Base-by-base conservation (phyloP, 306 rosid species). In the Gillenia trifoliata region DNA sequence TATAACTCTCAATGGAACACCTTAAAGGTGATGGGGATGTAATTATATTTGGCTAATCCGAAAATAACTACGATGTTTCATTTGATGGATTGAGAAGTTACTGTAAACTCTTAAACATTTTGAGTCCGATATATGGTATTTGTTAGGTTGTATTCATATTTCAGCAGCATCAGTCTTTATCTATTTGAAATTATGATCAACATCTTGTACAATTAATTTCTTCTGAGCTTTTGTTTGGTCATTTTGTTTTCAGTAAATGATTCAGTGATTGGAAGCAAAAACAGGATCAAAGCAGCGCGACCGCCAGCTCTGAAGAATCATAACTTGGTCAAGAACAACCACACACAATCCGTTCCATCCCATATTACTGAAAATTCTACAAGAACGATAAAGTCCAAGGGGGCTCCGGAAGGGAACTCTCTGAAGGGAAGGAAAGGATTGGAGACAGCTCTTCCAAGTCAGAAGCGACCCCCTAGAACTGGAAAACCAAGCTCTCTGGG, bases 241-340 rank as follows among this genome's bases (percentile, higher is more conserved):
- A 12, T 65, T 80, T 82, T 74, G 49, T 80, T 69, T 76, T 76
- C 88, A 93, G 98, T 89, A 19, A 93, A 93, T 69, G 98, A 93
- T 79, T 3, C 4, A 3, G 19, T 75, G 83, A 81, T 93, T 23
- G 91, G 98, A 64, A 81, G 80, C 67, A 84, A 65, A 80, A 89
- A 86, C 83, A 82, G 77, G 83, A 75, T n/a, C 56, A 80, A 80
- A 59, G 81, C 72, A 28, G 78, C 80, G 70, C 79, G 78, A 66
- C 41, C 77, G 20, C 66, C 90, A n/a, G 77, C 82, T 72, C 54
- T 79, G 66, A 89, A 88, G 91, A 91, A 83, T 66, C 79, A 54
- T 59, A 70, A 75, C 30, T 59, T 73, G 28, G 73, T 66, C 50
- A 92, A 77, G 82, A 85, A 79, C 66, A 83, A 90, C 64, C 93